Conservation (phyloP, 2,329 filamentous ascomycete genomes). For the Claviceps pusilla region DNA sequence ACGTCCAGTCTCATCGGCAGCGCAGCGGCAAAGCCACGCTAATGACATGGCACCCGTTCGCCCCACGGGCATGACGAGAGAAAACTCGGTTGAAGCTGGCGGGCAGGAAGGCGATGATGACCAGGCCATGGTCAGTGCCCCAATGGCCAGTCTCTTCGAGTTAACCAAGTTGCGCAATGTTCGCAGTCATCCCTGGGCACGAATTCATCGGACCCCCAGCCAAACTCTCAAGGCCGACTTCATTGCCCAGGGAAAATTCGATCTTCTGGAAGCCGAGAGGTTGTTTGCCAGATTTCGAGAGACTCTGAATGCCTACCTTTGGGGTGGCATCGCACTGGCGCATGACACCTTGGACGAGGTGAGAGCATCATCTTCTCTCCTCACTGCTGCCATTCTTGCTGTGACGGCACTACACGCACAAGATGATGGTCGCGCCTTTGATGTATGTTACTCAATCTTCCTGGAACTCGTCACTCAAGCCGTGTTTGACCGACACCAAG, state of each 20-base stretch:
- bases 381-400: conserved; percentile 18
- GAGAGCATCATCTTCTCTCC: conserved; percentile 15
- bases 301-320: conserved; percentile 19
- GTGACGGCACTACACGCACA: conserved; percentile 18
- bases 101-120: conserved; percentile 11
- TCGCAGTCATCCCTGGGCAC: conserved; percentile 15
- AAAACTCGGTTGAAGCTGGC: conserved; percentile 15
- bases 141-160: conserved; percentile 19
- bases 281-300: conserved; percentile 15
- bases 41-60: not conserved
- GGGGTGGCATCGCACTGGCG: conserved; percentile 17
- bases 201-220: conserved; percentile 5
- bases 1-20: not conserved
- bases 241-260: conserved; percentile 15
- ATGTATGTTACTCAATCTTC: conserved; percentile 42
- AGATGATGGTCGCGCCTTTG: conserved; percentile 31
- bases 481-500: conserved; percentile 38
- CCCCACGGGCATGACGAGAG: conserved; percentile 17
- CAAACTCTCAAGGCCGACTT: conserved; percentile 13
- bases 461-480: conserved; percentile 40
- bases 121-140: conserved; percentile 16
- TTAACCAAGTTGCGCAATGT: conserved; percentile 20
- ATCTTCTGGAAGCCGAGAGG: conserved; percentile 13
- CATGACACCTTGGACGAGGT: conserved; percentile 15
- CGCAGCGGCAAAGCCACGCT: not conserved